Base-by-base conservation (phyloP, 2,329 filamentous ascomycete species). In the Penicillium occitanis region DNA sequence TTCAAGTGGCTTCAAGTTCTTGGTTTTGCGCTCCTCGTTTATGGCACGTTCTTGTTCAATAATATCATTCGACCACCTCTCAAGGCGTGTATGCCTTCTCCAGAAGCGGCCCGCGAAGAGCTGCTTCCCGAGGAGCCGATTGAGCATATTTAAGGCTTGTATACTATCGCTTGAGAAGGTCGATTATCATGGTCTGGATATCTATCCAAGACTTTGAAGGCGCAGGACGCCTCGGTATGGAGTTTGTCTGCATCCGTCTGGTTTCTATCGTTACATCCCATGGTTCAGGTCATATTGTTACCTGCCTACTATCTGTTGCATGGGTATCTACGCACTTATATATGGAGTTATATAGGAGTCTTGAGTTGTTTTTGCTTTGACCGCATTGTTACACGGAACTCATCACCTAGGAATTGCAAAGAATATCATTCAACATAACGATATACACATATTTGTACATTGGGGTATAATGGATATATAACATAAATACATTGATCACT, bases 1-100 rank as follows among this genome's bases (percentile, higher is more conserved):
- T 98, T 99, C 86, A 98, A 98, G 81, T 96, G 92, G 90, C 86
- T 99, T 6, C 95, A 99, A 80, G 92, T 99, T 14, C 77, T 87
- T 2, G 95, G 95, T 1, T 99, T 99, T 72, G 91, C 82, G 1
- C 81, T 97, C 70, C 85, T 99, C 42, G 95, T 99, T 14, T 99
- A 97, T 76, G 96, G 95, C 70, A 99, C 94, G 1, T 97, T 97
- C 79, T 78, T 98, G 50, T 98, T 98, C 84, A 98, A 98, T 78
- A 93, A 96, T 69, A 87, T 99, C 66, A 86, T 98, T n/a, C 84
- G 88, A 67, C 92, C 93, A 25, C 95, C 95, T 0, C 81, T 96
- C 67, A 87, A 87, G 76, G 86, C 85, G 62, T 90, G 86, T 68
- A 73, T 93, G 40, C 84, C 84, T 11, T 77, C 82, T n/a, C 14